These are phyloP conservation scores for Fusarium sp. DNA, from an alignment of 2,329 filamentous ascomycete species.

Conservation along the genomic window DNA sequence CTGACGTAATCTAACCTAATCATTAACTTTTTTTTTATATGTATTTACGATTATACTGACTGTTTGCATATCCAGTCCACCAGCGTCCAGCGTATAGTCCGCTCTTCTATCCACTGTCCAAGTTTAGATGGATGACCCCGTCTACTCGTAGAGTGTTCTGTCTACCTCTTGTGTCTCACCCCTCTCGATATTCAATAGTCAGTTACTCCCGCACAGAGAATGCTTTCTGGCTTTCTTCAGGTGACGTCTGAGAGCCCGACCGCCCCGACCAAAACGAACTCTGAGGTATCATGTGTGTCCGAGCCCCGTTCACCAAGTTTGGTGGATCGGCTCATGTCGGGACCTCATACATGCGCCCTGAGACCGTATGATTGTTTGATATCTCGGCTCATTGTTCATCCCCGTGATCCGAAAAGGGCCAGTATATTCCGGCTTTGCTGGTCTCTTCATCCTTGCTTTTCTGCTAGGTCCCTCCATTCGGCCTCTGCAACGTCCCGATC, in stretches of 20 bases:
- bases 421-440: not conserved
- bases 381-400: conserved; percentile 2
- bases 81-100: not conserved
- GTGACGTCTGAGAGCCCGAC: conserved; percentile 8
- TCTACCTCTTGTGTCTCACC: conserved; percentile 19
- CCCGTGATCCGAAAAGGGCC: conserved; percentile 10
- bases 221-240: conserved; percentile 9
- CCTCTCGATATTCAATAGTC: conserved; percentile 15
- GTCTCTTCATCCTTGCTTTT: conserved; percentile 3
- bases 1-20: not conserved
- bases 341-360: conserved; percentile 5
- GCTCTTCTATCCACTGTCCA: conserved; percentile 18
- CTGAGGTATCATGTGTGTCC: conserved; percentile 24
- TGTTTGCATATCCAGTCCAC: conserved; percentile 7
- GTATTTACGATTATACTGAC: conserved; percentile 14
- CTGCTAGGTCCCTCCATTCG: conserved; percentile 17
- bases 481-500: conserved; percentile 14
- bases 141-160: conserved; percentile 16
- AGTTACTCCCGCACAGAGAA: conserved; percentile 5
- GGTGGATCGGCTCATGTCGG: conserved; percentile 1
- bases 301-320: conserved; percentile 6
- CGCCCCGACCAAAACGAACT: conserved; percentile 17
- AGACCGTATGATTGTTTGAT: conserved; percentile 8
- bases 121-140: conserved; percentile 2
- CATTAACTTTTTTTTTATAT: conserved; percentile 4